phyloP scores from a whole-genome alignment of 2,329 filamentous ascomycete genomes.

The Ceratocystis harringtonii region DNA sequence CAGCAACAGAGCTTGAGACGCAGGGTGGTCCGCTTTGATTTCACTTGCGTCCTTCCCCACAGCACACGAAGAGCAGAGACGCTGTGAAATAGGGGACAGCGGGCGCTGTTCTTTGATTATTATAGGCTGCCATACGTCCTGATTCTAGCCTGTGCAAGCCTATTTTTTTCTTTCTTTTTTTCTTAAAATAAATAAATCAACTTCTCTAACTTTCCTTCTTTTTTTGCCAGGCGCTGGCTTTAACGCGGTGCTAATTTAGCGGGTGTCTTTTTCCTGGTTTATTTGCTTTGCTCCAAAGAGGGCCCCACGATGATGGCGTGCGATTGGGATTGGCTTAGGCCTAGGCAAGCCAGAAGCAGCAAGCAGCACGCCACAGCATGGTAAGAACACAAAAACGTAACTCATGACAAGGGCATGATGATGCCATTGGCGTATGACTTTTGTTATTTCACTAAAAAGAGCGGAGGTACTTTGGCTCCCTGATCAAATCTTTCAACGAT shows the following conservation, averaged over 20 bases:
- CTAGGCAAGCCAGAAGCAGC: too few species aligned
- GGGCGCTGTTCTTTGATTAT: background rate
- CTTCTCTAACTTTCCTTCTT: too few species aligned
- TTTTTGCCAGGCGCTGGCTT: background rate
- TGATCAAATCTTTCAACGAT: background rate
- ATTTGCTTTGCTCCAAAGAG: background rate
- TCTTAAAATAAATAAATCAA: background rate
- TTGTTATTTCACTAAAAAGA: background rate
- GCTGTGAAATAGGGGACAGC: background rate
- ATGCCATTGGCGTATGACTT: background rate
- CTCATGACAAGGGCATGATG: slow-evolving; percentile 1
- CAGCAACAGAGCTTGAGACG: background rate
- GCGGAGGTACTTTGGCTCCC: background rate
- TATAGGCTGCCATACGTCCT: background rate
- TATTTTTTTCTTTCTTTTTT: background rate
- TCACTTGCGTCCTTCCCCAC: background rate
- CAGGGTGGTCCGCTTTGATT: background rate
- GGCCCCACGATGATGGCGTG: slow-evolving; percentile 2
- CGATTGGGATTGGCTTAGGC: background rate
- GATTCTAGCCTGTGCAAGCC: background rate
- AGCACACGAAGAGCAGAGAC: background rate
- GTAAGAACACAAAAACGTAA: background rate
- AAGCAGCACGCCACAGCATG: background rate
- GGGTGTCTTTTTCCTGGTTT: background rate
- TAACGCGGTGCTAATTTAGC: background rate